Base-by-base conservation (phyloP, 2,329 filamentous ascomycete species). In the Aspergillus tubingensis region DNA sequence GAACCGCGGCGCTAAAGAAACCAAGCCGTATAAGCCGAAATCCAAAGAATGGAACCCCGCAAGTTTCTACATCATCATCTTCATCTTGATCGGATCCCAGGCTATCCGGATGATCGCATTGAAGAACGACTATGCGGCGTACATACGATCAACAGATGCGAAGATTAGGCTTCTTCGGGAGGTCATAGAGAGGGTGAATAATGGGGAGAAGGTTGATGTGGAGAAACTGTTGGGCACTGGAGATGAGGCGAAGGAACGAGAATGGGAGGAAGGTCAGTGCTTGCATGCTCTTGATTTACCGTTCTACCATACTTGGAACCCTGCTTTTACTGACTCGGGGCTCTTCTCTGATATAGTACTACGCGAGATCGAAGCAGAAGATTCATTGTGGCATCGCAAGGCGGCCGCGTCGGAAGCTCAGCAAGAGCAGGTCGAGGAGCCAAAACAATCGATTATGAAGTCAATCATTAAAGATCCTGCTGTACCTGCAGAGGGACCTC, bases 61-160 rank as follows among this genome's bases (percentile, higher is more conserved):
- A 19, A 92, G 88, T 0, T 94, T 92, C 71, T 95, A 88, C 75
- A 91, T 94, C 67, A 81, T 88, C 68, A 91, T 94, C 64, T 92
- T 92, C 70, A 81, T 92, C 43, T 83, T 98, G 64, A 94, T 98
- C 65, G 96, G 96, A 3, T 96, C 92, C 63, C 96, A 97, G 83
- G 91, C 94, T 13, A 97, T 99, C 68, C 91, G 97, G 70, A 91
- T 95, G 83, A 89, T 99, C 71, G 83, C 88, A 38, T 75, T 98
- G 69, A 89, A 88, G 69, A 91, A 90, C 68, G 88, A 93, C 54
- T 90, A 88, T 71, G 82, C 84, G 32, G 86, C 88, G 8, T 93
- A 90, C 68, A 86, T 83, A 71, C 86, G 93, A 54, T 87, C 88
- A 67, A 88, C 92, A 5, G 91, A 96, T 67, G 87, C 91, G 6